These are phyloP conservation scores for Xanthoconium stramineum DNA, from an alignment of 768 basidiomycete genomes.

Conservation along the genomic window DNA sequence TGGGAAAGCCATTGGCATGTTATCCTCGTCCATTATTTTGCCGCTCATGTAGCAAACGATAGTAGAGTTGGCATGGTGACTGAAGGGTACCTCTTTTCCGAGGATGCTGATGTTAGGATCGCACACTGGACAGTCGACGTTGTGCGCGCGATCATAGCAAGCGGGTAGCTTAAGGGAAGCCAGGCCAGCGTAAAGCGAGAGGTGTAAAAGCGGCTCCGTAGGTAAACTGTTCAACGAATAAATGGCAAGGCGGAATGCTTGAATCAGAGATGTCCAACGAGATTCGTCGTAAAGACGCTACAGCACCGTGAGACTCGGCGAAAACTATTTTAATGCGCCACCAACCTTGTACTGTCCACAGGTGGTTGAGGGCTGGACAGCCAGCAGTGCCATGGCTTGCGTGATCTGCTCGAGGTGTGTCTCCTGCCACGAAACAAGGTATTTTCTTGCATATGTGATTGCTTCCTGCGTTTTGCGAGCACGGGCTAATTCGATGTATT, in stretches of 20 bases:
- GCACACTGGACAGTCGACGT: conserved; percentile 91
- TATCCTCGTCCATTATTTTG: conserved; percentile 92
- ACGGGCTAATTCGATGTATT: conserved; percentile 90
- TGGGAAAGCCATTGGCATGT: conserved; percentile 91
- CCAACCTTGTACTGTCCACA: conserved; percentile 79
- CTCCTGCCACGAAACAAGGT: conserved; percentile 79
- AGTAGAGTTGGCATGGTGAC: conserved; percentile 93
- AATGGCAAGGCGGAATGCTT: conserved; percentile 81
- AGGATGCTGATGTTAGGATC: conserved; percentile 72
- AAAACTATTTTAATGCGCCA: conserved; percentile 7
- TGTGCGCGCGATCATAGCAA: conserved; percentile 68
- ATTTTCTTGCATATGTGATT: conserved; percentile 78
- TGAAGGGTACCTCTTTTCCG: conserved; percentile 82
- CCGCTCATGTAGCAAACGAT: conserved; percentile 91
- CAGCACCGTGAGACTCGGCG: conserved; percentile 8
- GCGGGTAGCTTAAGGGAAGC: conserved; percentile 86
- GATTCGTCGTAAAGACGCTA: conserved; percentile 80
- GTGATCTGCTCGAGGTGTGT: conserved; percentile 77
- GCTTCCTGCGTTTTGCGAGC: conserved; percentile 65
- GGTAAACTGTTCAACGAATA: conserved; percentile 87
- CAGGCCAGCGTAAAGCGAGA: conserved; percentile 89
- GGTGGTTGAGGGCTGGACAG: conserved; percentile 65
- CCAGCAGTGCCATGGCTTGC: conserved; percentile 73
- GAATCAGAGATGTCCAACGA: conserved; percentile 74
- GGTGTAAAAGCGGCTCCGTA: conserved; percentile 79